Base-by-base conservation (phyloP, 2,329 filamentous ascomycete genomes). In the Dothistroma pini region DNA sequence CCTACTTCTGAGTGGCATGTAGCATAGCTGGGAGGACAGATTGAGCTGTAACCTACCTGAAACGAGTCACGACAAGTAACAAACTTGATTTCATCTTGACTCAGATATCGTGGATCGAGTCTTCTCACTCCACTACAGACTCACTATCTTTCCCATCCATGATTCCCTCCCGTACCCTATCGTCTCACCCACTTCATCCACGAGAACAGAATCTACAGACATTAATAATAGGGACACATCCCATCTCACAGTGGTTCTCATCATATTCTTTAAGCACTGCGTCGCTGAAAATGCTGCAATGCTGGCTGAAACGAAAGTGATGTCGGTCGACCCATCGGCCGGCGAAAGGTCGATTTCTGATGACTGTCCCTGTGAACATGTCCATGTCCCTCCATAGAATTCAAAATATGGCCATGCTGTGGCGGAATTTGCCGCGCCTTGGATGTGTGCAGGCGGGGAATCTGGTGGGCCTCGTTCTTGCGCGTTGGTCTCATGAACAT, bases 131-230 rank as follows among this genome's bases (percentile, higher is more conserved):
- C 41, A 44, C 41, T 44, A 44, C n/a, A 14, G n/a, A 44, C 29
- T 31, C 51, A 53, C 8, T 35, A 32, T 35, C 31, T 53, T 35
- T 3, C 8, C 31, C n/a, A 32, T 32, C 16, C n/a, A n/a, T 32
- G 25, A 11, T 21, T n/a, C 50, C n/a, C 5, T 25, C 25, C 50
- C 25, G 11, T n/a, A 32, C 31, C 31, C 2, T 8, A 53, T 19
- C 10, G 2, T 29, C 10, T 12, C 51, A 34, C 50, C 12, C 48
- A 19, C 44, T 9, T 52, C 25, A 38, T 52, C 25, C 29, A 31
- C 19, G 3, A 58, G 48, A 58, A 58, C 57, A 58, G 50, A 54
- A 58, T 58, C 50, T 58, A 58, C 54, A 58, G 51, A 58, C 57
- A 58, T 58, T 58, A 58, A 54, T 53, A 48, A 58, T 58, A 48